Conservation (phyloP, 345 rosid species). For the Hibiscus tridactylites region DNA sequence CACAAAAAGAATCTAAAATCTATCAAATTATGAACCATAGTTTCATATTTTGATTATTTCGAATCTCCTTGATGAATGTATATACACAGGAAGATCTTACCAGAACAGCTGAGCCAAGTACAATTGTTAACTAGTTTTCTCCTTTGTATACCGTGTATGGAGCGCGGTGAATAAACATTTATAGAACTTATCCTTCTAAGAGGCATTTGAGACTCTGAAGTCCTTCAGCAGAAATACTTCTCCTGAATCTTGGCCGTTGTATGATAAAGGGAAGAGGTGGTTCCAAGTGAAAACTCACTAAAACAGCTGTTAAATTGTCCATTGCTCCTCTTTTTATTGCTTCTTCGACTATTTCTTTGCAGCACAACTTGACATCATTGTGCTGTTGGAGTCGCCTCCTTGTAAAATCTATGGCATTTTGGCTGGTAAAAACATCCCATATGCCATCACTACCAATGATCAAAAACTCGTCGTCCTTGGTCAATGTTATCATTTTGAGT, state of each 20-base stretch:
- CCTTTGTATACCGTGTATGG: too few relatives aligned
- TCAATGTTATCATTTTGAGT: constrained; percentile 45
- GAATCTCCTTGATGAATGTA: constrained; percentile 9
- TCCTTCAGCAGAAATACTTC: constrained; percentile 70
- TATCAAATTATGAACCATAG: background rate
- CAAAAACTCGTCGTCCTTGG: constrained; percentile 71
- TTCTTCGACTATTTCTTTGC: constrained; percentile 67
- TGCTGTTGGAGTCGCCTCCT: constrained; percentile 64
- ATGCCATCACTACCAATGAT: constrained; percentile 75
- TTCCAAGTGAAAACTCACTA: constrained; percentile 57
- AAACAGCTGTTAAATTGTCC: constrained; percentile 65
- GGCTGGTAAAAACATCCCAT: constrained; percentile 77
- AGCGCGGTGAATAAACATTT: constrained; percentile 2
- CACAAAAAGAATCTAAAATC: background rate
- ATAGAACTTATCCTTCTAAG: constrained; percentile 26
- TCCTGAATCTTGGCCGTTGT: constrained; percentile 37
- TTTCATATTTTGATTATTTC: background rate
- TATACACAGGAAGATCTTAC: constrained; percentile 11
- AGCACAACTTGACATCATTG: constrained; percentile 56
- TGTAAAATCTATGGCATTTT: constrained; percentile 66
- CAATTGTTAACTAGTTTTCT: background rate
- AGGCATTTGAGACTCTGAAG: constrained; percentile 32
- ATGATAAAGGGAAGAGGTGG: constrained; percentile 42
- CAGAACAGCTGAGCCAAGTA: background rate
- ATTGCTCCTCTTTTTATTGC: constrained; percentile 53